These are phyloP conservation scores for Amniculicola lignicola DNA, from an alignment of 495 filamentous ascomycete genomes.

Conservation along the genomic window DNA sequence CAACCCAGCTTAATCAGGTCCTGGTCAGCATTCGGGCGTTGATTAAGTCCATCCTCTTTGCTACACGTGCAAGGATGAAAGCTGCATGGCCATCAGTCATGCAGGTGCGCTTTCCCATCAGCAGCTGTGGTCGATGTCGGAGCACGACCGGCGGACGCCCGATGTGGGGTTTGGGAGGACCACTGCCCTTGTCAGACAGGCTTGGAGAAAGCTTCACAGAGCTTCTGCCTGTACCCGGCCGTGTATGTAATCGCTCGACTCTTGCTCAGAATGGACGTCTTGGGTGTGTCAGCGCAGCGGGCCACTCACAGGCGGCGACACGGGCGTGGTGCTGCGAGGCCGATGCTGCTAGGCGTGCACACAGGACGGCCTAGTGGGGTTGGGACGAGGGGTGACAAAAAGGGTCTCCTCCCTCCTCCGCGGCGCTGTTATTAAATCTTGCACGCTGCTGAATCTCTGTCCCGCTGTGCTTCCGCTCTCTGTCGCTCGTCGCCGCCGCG, in stretches of 20 bases:
- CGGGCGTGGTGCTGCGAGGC: no score
- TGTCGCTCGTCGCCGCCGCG: no score
- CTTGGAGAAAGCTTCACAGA: slow-evolving; percentile 20
- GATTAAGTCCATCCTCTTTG: not conserved
- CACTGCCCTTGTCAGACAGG: not conserved
- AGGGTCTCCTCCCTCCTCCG: not conserved
- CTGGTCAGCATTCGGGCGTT: no score
- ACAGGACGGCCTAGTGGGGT: not conserved
- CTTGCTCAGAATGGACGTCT: slow-evolving; percentile 12
- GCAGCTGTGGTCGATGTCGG: not conserved
- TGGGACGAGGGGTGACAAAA: not conserved
- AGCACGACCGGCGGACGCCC: not conserved
- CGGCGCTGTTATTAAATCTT: no score
- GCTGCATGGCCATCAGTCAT: slow-evolving; percentile 23
- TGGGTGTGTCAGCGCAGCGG: slow-evolving; percentile 25
- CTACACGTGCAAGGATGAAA: not conserved
- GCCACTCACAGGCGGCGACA: not conserved
- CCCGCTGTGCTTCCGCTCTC: no score
- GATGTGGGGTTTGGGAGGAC: slow-evolving; percentile 4
- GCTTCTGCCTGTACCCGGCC: not conserved
- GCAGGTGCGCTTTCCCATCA: slow-evolving; percentile 24
- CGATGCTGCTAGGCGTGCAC: no score
- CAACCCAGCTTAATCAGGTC: no score
- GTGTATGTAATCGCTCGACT: not conserved
- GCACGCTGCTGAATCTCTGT: no score